These are phyloP conservation scores for Lumnitzera racemosa DNA, from an alignment of 345 rosid genomes.

Conservation along the genomic window DNA sequence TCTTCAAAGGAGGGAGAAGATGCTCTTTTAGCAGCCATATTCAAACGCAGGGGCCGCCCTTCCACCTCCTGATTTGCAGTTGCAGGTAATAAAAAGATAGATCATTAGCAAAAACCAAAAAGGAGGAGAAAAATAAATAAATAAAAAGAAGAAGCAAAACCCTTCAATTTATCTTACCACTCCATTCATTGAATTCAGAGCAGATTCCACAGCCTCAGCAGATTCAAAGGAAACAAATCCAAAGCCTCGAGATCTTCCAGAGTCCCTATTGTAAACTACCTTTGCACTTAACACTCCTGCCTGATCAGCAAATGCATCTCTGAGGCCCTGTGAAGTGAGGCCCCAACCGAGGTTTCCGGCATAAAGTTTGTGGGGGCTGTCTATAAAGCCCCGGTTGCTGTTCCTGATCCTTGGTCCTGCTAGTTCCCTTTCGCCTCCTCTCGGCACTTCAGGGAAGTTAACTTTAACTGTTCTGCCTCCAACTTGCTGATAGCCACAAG, in stretches of 20 bases:
- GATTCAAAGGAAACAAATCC: slow-evolving; percentile 78
- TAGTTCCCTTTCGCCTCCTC: slow-evolving; percentile 84
- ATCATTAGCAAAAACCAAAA: neutral
- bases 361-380: slow-evolving; percentile 81
- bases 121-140: neutral
- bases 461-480: slow-evolving; percentile 81
- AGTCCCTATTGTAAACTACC: slow-evolving; percentile 59
- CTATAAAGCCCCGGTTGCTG: slow-evolving; percentile 45
- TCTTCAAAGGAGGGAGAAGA: slow-evolving; percentile 21
- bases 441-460: slow-evolving; percentile 93
- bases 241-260: slow-evolving; percentile 81
- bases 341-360: slow-evolving; percentile 91
- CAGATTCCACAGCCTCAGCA: slow-evolving; percentile 49
- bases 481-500: slow-evolving; percentile 48
- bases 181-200: slow-evolving; percentile 65
- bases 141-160: neutral
- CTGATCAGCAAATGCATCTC: slow-evolving; percentile 59
- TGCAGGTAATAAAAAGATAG: neutral
- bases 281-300: slow-evolving; percentile 80
- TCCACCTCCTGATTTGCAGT: slow-evolving; percentile 62
- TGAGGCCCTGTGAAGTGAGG: slow-evolving; percentile 62
- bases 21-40: slow-evolving; percentile 53
- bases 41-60: slow-evolving; percentile 78
- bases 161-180: slow-evolving; percentile 38
- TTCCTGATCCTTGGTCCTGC: slow-evolving; percentile 50